Evolutionary conservation across 192 early-diverging fungal species (phyloP), one percentile per base, ranked within the genome.

Genomic region (Gonapodya prolifera): DNA sequence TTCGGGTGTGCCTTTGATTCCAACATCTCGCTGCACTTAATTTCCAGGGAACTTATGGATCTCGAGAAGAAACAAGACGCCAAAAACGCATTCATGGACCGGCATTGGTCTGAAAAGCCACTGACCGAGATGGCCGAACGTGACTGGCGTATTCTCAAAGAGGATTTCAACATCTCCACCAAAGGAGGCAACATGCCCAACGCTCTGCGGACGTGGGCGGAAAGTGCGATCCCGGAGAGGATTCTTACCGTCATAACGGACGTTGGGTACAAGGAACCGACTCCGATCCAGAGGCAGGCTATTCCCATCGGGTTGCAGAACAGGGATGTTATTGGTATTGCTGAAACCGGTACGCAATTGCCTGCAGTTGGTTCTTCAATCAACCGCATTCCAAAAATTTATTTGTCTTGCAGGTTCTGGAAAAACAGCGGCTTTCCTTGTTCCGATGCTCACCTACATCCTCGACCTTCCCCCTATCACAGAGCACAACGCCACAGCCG

Each of bases 111-210:
- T 29, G 94, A 96, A 33, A 99, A 99, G 79, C 88, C 90, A 16
- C 83, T 98, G 79, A 78, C 78, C 2, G 91, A 98, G 74, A 99
- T 99, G 98, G 88, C 85, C 70, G 96, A 98, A 82, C 87, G 98
- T 78, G 98, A 99, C 79, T 99, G 98, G 98, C 92, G 98, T 82
- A 99, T 99, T 75, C 98, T 99, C 84, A 96, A 95, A 77, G 98
- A 99, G 82, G 98, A 99, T 79, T 98, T 92, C 83, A 94, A 91
- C 80, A 99, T 99, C 73, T 84, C 95, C 1, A 94, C 92, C 80
- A 97, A 97, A 85, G 98, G 95, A 86, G 89, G 94, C 69, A 84
- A 89, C 71, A 94, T 97, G 77, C 98, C 96, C 69, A 86, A 91
- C 73, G 95, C 98, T 23, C 87, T 97, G 30, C 88, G 98, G 69